Base-by-base conservation (phyloP, 495 filamentous ascomycete genomes). In the Annulohypoxylon nitens region DNA sequence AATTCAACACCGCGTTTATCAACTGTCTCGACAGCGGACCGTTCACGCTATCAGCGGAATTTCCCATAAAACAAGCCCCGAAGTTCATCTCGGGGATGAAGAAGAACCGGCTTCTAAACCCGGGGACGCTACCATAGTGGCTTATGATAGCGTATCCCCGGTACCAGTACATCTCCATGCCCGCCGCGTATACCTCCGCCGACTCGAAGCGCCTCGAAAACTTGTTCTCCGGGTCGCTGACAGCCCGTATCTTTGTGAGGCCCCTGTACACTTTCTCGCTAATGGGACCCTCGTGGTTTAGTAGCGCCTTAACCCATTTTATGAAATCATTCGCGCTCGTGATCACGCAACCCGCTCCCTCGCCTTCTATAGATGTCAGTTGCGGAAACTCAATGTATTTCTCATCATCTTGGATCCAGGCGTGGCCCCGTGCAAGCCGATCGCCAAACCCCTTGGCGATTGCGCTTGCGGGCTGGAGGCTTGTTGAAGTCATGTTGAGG, bases 261-360 rank as follows among this genome's bases (percentile, higher is more conserved):
- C 75, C 75, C 9, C 75, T 71, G 54, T 86, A 81, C 1, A 78
- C 78, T 20, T 78, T 71, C 47, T 77, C 59, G 16, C 78, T 80
- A 5, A 83, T 59, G 0, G 83, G 86, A 0, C 70, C 77, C 4
- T 78, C 68, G 23, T 66, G 47, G 14, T 53, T 53, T 30, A 81
- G 61, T 1, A 79, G 9, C 0, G 81, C 81, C 11, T 76, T 75
- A 1, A 86, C 61, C 84, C 86, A 89, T 39, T 82, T 82, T 0
- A 85, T 74, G 41, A 85, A 88, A 68, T 88, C 87, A 4, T 86
- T 77, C 5, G 85, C 87, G 53, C 78, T 86, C n/a, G 83, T 85
- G 20, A 88, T 79, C 4, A 86, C 80, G 0, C 79, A 77, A 0
- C 87, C 87, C 0, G 85, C 85, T 3, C 85, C 86, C 11, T 78